Evolutionary conservation across 2,329 filamentous ascomycete species (phyloP).

Genomic region (Pseudodiploospora longispora): DNA sequence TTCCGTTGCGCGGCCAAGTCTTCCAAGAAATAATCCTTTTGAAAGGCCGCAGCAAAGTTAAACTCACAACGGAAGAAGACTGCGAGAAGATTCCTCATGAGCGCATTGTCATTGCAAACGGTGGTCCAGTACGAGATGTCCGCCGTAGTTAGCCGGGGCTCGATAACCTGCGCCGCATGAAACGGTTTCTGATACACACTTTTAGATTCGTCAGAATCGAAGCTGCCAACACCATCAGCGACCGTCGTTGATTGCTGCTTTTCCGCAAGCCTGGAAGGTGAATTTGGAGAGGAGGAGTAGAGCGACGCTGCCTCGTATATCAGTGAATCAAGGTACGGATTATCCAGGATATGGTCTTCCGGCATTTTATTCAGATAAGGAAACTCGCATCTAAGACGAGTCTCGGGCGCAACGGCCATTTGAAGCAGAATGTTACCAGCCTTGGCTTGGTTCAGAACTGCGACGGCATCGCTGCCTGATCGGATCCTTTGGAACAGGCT

Average conservation of each 20-base stretch:
- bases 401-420: conserved; percentile 17
- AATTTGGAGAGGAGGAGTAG: too few relatives aligned
- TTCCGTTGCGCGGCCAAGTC: conserved; percentile 6
- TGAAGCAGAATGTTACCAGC: conserved; percentile 6
- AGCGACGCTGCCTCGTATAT: conserved; percentile 10
- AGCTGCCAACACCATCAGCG: too few relatives aligned
- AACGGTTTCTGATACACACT: conserved; percentile 18
- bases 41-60: conserved; percentile 6
- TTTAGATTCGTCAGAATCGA: not conserved
- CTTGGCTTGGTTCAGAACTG: conserved; percentile 19
- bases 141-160: conserved; percentile 18
- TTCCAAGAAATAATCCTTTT: conserved; percentile 13
- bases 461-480: not conserved
- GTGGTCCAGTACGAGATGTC: conserved; percentile 10
- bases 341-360: conserved; percentile 12
- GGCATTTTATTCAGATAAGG: conserved; percentile 19
- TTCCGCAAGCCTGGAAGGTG: too few relatives aligned
- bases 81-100: conserved; percentile 10
- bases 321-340: conserved; percentile 13
- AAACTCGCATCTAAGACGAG: conserved; percentile 23
- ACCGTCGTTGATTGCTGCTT: too few relatives aligned
- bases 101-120: conserved; percentile 7
- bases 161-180: conserved; percentile 14
- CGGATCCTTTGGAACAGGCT: not conserved
- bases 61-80: conserved; percentile 12